Evolutionary conservation across 805 yeast species (phyloP), one percentile per base, ranked within the genome.

Genomic region (Ogataea wickerhamii): DNA sequence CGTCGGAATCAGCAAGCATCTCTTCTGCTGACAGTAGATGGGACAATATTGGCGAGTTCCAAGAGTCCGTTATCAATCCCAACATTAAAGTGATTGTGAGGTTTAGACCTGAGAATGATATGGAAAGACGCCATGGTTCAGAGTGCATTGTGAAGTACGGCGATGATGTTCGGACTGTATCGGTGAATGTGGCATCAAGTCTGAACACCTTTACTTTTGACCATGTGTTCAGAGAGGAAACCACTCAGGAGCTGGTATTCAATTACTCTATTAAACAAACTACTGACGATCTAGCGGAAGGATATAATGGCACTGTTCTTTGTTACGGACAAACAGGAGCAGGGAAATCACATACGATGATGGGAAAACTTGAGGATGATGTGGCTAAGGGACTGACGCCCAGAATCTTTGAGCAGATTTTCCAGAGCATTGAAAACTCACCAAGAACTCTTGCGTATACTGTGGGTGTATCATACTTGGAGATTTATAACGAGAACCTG

Each of bases 251-350:
- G 3, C 78, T 76, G 4, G 65, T 85, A 4, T 83, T 80, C 51
- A 68, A 76, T 10, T 74, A 70, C 51, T 72, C 85, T 0, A 72
- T 83, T 4, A 54, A 64, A 27, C 76, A 76, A 28, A 79, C 86
- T 0, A 81, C 87, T 4, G 78, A 76, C 28, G 91, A 83, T 44
- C 67, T 86, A 21, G 70, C 82, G 40, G 67, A 70, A 22, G 97
- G 97, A 0, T 60, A 61, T n/a, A 63, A 65, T 13, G 58, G 59
- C 4, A 56, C 67, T 2, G 55, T 61, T 5, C 37, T 52, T 22
- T 45, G 67, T 62, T 88, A 88, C 61, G 96, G 96, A 4, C 95
- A 87, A 56, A 87, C 95, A 0, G 89, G 85, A 1, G 73, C 93
- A 0, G 95, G 95, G 1, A 86, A 86, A 53, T 79, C 94, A 0